Percentiles rank a stretch among this genome's conserved stretches.
Conservation (phyloP, 2,329 filamentous ascomycete genomes). For the Blumeriella jaapii region DNA sequence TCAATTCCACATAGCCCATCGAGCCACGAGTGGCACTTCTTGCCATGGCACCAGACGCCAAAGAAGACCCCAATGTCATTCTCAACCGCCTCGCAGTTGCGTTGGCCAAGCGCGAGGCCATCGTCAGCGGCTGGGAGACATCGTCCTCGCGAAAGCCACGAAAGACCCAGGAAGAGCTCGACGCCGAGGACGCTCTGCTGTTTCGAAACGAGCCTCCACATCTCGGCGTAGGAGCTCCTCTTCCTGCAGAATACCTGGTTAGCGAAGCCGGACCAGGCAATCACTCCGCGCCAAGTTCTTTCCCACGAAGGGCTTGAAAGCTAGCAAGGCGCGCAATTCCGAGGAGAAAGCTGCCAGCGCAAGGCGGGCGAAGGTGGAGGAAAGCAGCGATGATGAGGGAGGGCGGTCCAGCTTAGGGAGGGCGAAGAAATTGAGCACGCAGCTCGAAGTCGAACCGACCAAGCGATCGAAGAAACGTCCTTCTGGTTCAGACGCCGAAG, state of each 20-base stretch:
- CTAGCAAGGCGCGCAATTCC: slow-evolving; percentile 25
- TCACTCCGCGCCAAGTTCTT: slow-evolving; percentile 25
- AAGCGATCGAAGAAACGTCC: background rate
- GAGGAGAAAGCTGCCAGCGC: slow-evolving; percentile 26
- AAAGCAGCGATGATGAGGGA: slow-evolving; percentile 28
- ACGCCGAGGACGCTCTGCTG: slow-evolving; percentile 24
- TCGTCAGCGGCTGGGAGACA: slow-evolving; percentile 25
- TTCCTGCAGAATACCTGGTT: slow-evolving; percentile 23
- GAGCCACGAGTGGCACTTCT: too few species aligned
- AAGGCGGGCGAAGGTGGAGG: slow-evolving; percentile 21
- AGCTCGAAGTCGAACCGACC: background rate
- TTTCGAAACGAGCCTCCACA: slow-evolving; percentile 23
- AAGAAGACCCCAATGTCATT: slow-evolving; percentile 24
- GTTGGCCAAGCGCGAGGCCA: slow-evolving; percentile 25
- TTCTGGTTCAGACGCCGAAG: background rate
- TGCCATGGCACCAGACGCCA: slow-evolving; percentile 16
- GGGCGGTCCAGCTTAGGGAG: slow-evolving; percentile 27
- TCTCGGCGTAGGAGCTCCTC: slow-evolving; percentile 25
- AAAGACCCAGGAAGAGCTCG: slow-evolving; percentile 26
- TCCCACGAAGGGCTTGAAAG: slow-evolving; percentile 22
- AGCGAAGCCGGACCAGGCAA: slow-evolving; percentile 23
- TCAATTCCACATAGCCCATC: too few species aligned
- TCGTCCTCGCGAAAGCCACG: slow-evolving; percentile 14
- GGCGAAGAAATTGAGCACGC: slow-evolving; percentile 24
- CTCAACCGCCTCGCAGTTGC: slow-evolving; percentile 26